Conservation (phyloP, 805 yeast species). For the Schizosaccharomyces osmophilus region DNA sequence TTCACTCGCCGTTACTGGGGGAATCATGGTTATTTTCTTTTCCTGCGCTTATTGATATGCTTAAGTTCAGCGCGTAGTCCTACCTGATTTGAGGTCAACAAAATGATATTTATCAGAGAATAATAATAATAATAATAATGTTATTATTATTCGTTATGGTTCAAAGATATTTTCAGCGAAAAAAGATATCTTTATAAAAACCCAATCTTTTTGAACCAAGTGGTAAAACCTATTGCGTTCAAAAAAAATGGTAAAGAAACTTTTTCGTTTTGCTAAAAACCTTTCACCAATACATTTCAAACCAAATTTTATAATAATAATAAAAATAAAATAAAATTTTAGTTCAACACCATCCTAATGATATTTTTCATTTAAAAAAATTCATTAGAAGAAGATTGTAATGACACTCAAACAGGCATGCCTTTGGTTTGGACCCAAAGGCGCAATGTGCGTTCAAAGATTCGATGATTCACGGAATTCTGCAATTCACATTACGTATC, state of each 20-base stretch:
- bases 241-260: neutral
- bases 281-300: neutral
- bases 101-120: slow-evolving; percentile 9
- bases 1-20: slow-evolving; percentile 23
- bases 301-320: neutral
- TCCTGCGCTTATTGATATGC: slow-evolving; percentile 23
- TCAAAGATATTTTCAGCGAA: too few species aligned
- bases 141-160: too few species aligned
- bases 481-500: slow-evolving; percentile 20
- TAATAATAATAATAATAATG: too few species aligned
- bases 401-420: slow-evolving; percentile 21
- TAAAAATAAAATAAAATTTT: neutral
- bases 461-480: slow-evolving; percentile 21
- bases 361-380: slow-evolving; percentile 2
- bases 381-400: slow-evolving; percentile 15
- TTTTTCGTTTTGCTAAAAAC: neutral
- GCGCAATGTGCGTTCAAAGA: slow-evolving; percentile 26
- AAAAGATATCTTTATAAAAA: too few species aligned
- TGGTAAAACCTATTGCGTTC: neutral
- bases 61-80: slow-evolving; percentile 20
- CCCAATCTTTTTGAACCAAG: neutral
- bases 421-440: slow-evolving; percentile 18
- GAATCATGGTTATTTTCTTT: slow-evolving; percentile 24
- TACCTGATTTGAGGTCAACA: slow-evolving; percentile 17
- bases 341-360: neutral